phyloP scores from a whole-genome alignment of 768 basidiomycete species.

The Leccinellum albellum region DNA sequence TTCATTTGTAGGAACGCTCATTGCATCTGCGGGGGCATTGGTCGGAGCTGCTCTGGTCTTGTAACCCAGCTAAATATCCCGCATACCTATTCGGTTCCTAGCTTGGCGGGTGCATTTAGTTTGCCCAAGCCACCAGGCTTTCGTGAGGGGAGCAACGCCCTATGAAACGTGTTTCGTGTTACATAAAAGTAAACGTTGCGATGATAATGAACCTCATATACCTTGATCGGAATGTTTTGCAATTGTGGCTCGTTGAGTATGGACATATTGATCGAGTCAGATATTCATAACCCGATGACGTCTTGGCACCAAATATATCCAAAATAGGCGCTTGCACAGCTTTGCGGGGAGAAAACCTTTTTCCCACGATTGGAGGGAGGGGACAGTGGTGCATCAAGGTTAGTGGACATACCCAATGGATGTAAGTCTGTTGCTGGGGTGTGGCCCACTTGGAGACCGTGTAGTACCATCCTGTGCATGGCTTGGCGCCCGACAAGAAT shows the following conservation, averaged over 20 bases:
- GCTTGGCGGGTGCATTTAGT: background rate
- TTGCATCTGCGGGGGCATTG: conserved; percentile 25
- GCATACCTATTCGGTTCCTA: background rate
- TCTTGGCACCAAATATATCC: background rate
- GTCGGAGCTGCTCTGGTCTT: conserved; percentile 25
- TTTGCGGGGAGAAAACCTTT: conserved; percentile 1
- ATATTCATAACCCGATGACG: background rate
- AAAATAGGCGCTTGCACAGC: background rate
- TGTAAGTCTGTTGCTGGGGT: too few species aligned
- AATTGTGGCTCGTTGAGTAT: background rate
- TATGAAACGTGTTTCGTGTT: conserved; percentile 5
- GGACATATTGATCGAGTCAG: too few species aligned
- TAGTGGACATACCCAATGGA: too few species aligned
- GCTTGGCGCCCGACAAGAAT: background rate
- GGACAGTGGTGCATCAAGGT: too few species aligned
- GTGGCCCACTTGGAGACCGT: background rate
- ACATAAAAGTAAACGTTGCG: background rate
- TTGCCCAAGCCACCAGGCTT: background rate
- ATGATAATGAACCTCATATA: background rate
- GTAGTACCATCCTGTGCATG: background rate
- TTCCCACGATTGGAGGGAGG: too few species aligned
- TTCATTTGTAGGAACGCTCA: conserved; percentile 16
- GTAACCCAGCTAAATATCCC: conserved; percentile 1
- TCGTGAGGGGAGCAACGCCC: background rate
- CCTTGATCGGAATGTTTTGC: background rate